Conservation (phyloP, 2,329 filamentous ascomycete species). For the Xylaria sp. region DNA sequence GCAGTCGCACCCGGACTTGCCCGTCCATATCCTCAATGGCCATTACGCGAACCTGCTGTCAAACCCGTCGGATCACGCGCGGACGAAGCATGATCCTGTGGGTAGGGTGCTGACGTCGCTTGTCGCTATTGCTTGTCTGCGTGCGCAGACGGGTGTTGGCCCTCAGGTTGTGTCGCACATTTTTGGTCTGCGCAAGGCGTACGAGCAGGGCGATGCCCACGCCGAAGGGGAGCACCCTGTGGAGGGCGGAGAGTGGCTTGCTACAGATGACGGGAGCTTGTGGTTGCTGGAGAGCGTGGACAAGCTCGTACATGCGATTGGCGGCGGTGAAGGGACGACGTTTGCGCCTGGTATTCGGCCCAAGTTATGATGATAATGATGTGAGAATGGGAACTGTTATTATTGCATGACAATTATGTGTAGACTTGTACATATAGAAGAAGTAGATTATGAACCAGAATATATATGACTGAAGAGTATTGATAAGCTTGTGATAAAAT, state of each 20-base stretch:
- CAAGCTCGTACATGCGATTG: conserved; percentile 61
- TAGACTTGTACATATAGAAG: conserved; percentile 23
- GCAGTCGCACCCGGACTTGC: conserved; percentile 81
- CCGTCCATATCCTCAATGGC: conserved; percentile 78
- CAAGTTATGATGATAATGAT: conserved; percentile 51
- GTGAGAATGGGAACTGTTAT: neutral
- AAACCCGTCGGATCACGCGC: conserved; percentile 62
- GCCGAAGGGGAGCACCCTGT: conserved; percentile 58
- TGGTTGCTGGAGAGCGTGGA: conserved; percentile 73
- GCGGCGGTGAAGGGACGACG: conserved; percentile 58
- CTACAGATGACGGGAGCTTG: conserved; percentile 70
- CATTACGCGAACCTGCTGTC: conserved; percentile 80
- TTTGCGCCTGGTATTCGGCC: conserved; percentile 63
- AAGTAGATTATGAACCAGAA: conserved; percentile 4
- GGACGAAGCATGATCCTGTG: conserved; percentile 57
- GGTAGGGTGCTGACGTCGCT: conserved; percentile 78
- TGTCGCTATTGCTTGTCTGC: conserved; percentile 77
- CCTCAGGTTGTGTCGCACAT: conserved; percentile 85
- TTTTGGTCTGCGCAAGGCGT: conserved; percentile 80
- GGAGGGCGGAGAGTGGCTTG: conserved; percentile 68
- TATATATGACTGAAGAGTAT: neutral
- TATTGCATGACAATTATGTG: neutral
- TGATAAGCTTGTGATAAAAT: neutral
- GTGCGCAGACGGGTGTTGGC: conserved; percentile 82
- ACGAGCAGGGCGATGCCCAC: conserved; percentile 69